Evolutionary conservation across 2,329 filamentous ascomycete species (phyloP), one percentile per base, ranked within the genome.

Genomic region (Phialophora verrucosa): DNA sequence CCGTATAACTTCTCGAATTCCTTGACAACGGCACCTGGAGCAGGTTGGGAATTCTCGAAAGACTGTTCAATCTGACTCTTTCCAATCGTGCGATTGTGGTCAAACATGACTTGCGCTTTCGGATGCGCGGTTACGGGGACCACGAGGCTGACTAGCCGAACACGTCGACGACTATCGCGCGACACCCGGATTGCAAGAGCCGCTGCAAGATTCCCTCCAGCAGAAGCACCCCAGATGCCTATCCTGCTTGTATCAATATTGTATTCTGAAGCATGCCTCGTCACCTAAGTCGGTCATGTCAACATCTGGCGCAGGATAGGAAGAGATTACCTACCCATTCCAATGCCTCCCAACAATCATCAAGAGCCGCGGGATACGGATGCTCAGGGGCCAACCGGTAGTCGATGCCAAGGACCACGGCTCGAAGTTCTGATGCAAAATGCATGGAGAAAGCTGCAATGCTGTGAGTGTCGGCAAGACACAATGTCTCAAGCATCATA

Each of bases 371-470:
- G 2, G 87, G 87, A 71, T 88, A 89, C 0, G 86, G 85, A 67
- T 83, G 76, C 72, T 89, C 86, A 4, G 87, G 87, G 0, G 86
- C 86, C 23, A 83, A 81, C n/a, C 87, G 81, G 72, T 89, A 89
- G 63, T 84, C 84, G 59, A 89, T 86, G 64, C 82, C 84, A 62
- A 88, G 83, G 14, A 88, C 82, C 2, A 89, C 82, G 2, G 86
- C 86, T 51, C 80, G 79, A 1, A 66, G 49, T 29, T 62, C 54
- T 17, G 64, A 53, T 12, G 59, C 59, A n/a, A 66, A 49, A 6
- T 63, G 5, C 12, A 8, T 47, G 4, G 61, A 58, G 12, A 61
- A 50, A 8, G 23, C 64, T 67, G 31, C 20, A 31, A 27, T 56
- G 14, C 12, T 1, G 20, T n/a, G 12, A 27, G 17, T 10, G 27